phyloP scores from a whole-genome alignment of 2,329 filamentous ascomycete genomes.

The Rutstroemia sydowiana region DNA sequence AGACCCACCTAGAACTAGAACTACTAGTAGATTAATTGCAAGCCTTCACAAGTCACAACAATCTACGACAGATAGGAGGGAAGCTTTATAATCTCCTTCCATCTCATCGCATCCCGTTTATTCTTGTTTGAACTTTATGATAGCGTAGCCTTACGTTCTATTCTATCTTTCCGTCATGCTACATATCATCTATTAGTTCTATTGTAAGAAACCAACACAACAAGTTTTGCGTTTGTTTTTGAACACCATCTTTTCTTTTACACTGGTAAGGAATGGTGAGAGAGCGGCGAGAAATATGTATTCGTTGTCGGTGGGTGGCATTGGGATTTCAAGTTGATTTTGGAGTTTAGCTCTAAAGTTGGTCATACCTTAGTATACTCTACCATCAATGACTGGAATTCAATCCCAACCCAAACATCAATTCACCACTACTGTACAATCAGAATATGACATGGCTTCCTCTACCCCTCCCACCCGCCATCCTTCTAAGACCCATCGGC shows the following conservation, averaged over 20 bases:
- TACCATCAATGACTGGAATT: neutral
- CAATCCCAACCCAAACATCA: neutral
- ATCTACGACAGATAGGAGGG: no score
- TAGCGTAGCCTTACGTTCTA: no score
- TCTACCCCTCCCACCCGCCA: constrained; percentile 19
- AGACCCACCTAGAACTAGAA: neutral
- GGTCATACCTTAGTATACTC: no score
- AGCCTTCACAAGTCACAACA: neutral
- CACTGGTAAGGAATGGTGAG: no score
- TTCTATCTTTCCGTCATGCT: neutral
- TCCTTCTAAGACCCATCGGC: constrained; percentile 13
- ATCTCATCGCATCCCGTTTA: neutral
- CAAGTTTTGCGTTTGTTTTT: neutral
- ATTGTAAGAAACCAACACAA: neutral
- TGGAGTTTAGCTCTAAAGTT: neutral
- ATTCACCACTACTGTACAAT: constrained; percentile 3
- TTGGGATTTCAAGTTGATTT: neutral
- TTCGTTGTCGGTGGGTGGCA: neutral
- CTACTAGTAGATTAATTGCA: neutral
- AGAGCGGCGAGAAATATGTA: neutral
- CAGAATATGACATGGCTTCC: constrained; percentile 22
- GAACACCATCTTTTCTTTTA: constrained; percentile 8
- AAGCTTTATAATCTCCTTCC: neutral
- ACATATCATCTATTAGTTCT: neutral
- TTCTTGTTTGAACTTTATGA: no score